Conservation (phyloP, 1,284 basidiomycete genomes). For the Malassezia restricta region DNA sequence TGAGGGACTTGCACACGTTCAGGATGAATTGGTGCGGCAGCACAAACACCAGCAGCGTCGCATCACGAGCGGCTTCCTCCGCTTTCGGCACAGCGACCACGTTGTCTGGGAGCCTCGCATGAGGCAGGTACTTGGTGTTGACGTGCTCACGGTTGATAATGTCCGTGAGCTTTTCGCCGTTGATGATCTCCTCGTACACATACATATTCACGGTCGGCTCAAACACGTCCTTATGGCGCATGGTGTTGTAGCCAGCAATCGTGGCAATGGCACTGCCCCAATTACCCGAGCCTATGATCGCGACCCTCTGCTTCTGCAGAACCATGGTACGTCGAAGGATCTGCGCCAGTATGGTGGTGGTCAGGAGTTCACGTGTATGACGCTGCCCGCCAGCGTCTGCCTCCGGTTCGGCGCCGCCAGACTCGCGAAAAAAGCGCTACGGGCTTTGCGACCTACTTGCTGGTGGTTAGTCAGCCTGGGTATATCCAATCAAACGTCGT, state of each 20-base stretch:
- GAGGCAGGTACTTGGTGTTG: slow-evolving; percentile 53
- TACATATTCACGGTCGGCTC: slow-evolving; percentile 36
- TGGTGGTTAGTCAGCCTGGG: too few relatives aligned
- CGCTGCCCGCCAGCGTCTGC: background rate
- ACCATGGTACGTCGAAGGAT: slow-evolving; percentile 13
- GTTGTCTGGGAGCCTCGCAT: slow-evolving; percentile 51
- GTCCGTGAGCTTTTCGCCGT: slow-evolving; percentile 52
- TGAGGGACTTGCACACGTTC: slow-evolving; percentile 33
- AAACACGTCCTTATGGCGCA: slow-evolving; percentile 46
- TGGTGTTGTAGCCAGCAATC: slow-evolving; percentile 50
- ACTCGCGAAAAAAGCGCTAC: too few relatives aligned
- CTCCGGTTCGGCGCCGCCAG: too few relatives aligned
- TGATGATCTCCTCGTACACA: slow-evolving; percentile 44
- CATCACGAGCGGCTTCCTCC: slow-evolving; percentile 51
- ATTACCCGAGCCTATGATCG: slow-evolving; percentile 51
- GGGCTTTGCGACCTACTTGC: too few relatives aligned
- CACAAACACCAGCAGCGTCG: slow-evolving; percentile 53
- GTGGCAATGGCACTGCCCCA: slow-evolving; percentile 53
- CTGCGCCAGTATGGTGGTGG: too few relatives aligned
- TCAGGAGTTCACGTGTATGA: background rate
- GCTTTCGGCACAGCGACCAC: slow-evolving; percentile 51
- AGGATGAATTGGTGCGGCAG: slow-evolving; percentile 51
- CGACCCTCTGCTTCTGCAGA: slow-evolving; percentile 51
- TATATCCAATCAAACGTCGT: too few relatives aligned
- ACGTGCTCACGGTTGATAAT: slow-evolving; percentile 53